phyloP scores from a whole-genome alignment of 345 rosid species.

The Ceriops tagal region DNA sequence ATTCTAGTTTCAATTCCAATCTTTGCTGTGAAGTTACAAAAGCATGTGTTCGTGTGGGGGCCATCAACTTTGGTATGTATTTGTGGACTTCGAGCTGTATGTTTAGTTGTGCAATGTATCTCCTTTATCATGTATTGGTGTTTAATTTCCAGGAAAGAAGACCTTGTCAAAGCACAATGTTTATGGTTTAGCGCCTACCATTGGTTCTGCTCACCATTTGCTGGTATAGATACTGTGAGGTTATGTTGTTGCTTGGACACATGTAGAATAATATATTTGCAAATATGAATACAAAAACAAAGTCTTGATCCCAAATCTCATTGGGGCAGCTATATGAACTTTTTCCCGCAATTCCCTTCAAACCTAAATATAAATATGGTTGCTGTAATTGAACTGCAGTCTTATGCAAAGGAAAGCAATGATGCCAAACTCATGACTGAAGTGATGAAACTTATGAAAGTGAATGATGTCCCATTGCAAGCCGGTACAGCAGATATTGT shows the following conservation, averaged over 20 bases:
- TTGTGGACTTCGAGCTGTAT: background rate
- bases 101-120: too few relatives aligned
- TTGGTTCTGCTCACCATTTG: constrained; percentile 75
- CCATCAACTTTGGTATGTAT: constrained; percentile 67
- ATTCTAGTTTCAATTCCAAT: constrained; percentile 66
- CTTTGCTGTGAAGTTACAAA: constrained; percentile 81
- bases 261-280: constrained; percentile 1
- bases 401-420: constrained; percentile 56
- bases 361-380: background rate
- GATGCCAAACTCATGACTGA: constrained; percentile 62
- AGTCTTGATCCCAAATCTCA: too few relatives aligned
- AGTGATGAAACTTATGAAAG: constrained; percentile 58
- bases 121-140: background rate
- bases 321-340: too few relatives aligned
- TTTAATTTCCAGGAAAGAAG: constrained; percentile 56
- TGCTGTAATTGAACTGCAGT: constrained; percentile 38
- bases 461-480: constrained; percentile 54
- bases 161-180: constrained; percentile 76
- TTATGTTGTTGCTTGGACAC: constrained; percentile 5
- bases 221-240: constrained; percentile 45
- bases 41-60: constrained; percentile 68
- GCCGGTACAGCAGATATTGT: constrained; percentile 82
- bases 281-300: background rate
- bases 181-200: constrained; percentile 64
- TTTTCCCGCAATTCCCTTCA: too few relatives aligned